Evolutionary conservation across 2,329 filamentous ascomycete genomes (phyloP), one percentile per base, ranked within the genome.

Genomic region (Oidium heveae): DNA sequence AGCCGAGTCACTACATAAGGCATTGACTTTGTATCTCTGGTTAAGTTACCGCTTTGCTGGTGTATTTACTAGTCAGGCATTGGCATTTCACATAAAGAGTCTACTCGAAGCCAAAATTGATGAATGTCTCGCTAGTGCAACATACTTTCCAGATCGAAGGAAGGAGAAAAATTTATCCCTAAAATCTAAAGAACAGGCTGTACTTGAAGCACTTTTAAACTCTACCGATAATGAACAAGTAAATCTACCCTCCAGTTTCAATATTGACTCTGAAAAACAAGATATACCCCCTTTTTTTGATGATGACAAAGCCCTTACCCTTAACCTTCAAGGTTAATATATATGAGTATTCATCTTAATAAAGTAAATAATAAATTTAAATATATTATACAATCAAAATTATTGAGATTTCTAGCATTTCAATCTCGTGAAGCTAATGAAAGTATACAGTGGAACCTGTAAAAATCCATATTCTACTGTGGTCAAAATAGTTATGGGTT

Each of bases 21-120:
- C 78, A 32, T 70, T 98, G 39, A 86, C 89, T 47, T 70, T 88
- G 50, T 98, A 96, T 64, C 73, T 94, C 1, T 98, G 91, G 91
- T 72, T 98, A 16, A 89, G 84, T 61, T 96, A 89, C 67, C 81
- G 89, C 7, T 94, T 89, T 66, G 73, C 79, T 3, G 84, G 85
- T 52, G 74, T 93, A 53, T 94, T 95, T 66, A 75, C 71, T 6
- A 84, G 81, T 59, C 77, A 89, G 61, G 71, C 71, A 0, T 71
- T 94, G 46, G 87, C 86, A 0, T 82, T 84, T 59, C 80, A 94
- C 64, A 77, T 86, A 52, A 94, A 94, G 64, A 67, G 69, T 7
- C 65, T 93, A 52, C 80, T 88, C 1, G 88, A 95, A 68, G 72
- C 78, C 53, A 79, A 76, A 64, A 88, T 96, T 63, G 60, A 66